Conservation (phyloP, 2,329 filamentous ascomycete species). For the Cladosporium phlei region DNA sequence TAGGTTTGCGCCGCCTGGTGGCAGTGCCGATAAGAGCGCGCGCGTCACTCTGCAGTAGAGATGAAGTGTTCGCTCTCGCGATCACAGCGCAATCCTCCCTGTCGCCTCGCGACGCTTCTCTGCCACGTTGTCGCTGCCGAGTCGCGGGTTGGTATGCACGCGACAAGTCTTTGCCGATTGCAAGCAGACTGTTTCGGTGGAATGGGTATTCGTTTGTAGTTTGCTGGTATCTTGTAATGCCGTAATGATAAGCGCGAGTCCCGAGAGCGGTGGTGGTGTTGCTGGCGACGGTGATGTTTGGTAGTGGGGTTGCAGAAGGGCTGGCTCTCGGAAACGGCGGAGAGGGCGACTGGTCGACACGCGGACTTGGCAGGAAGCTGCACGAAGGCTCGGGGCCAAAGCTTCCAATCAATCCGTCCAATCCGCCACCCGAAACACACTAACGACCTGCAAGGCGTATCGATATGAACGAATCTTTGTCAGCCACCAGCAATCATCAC, state of each 20-base stretch:
- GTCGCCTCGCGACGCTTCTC: not conserved
- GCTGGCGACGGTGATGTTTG: not conserved
- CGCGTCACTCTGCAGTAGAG: not conserved
- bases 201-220: not conserved
- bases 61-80: constrained; percentile 1
- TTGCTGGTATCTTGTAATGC: not conserved
- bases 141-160: not conserved
- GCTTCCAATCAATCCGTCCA: too few relatives aligned
- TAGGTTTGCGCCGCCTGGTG: constrained; percentile 9
- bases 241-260: not conserved
- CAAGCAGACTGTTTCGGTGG: too few relatives aligned
- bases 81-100: constrained; percentile 7
- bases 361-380: too few relatives aligned
- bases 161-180: too few relatives aligned
- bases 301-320: too few relatives aligned
- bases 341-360: too few relatives aligned
- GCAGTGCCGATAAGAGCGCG: constrained; percentile 1
- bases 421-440: too few relatives aligned
- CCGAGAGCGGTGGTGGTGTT: not conserved
- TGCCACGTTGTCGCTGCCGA: not conserved
- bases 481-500: not conserved
- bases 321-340: too few relatives aligned
- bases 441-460: too few relatives aligned
- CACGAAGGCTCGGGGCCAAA: not conserved
- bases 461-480: not conserved